These are phyloP conservation scores for Paecilomyces sp. DNA, from an alignment of 2,329 filamentous ascomycete genomes.

Conservation along the genomic window DNA sequence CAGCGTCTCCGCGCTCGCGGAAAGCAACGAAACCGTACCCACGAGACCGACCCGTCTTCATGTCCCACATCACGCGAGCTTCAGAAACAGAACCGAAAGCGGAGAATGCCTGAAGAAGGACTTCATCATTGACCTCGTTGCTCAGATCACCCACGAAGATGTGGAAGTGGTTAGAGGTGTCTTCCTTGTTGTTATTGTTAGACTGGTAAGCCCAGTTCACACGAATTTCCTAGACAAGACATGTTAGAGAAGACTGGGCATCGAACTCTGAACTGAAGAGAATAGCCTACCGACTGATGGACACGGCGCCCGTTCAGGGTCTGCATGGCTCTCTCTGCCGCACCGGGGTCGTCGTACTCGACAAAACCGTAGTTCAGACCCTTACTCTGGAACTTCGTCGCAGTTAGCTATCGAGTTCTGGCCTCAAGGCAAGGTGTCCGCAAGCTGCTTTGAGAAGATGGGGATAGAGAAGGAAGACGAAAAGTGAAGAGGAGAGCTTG, in stretches of 20 bases:
- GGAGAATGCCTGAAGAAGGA: constrained; percentile 87
- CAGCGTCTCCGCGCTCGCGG: constrained; percentile 85
- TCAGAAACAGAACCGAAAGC: constrained; percentile 94
- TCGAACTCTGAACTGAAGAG: not conserved
- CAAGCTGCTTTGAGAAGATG: constrained; percentile 6
- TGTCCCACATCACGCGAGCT: constrained; percentile 99
- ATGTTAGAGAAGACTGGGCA: constrained; percentile 9
- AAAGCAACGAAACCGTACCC: constrained; percentile 98
- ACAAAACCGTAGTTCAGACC: constrained; percentile 99
- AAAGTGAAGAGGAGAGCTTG: constrained; percentile 2
- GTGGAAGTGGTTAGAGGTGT: constrained; percentile 97
- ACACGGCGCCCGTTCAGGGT: constrained; percentile 93
- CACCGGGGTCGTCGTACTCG: constrained; percentile 95
- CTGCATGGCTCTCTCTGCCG: constrained; percentile 93
- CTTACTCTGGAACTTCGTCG: constrained; percentile 60
- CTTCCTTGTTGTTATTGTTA: constrained; percentile 88
- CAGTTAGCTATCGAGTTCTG: not conserved
- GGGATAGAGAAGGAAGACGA: not conserved
- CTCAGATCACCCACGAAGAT: constrained; percentile 97
- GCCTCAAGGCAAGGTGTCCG: constrained; percentile 2
- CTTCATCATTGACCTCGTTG: constrained; percentile 97
- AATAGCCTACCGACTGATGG: constrained; percentile 73
- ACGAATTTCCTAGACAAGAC: constrained; percentile 71
- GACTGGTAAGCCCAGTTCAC: constrained; percentile 99
- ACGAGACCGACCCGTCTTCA: constrained; percentile 97